Percentiles rank a stretch among this genome's conserved stretches.
phyloP scores from a whole-genome alignment of 768 basidiomycete genomes.

The Leccinum barrowsii region DNA sequence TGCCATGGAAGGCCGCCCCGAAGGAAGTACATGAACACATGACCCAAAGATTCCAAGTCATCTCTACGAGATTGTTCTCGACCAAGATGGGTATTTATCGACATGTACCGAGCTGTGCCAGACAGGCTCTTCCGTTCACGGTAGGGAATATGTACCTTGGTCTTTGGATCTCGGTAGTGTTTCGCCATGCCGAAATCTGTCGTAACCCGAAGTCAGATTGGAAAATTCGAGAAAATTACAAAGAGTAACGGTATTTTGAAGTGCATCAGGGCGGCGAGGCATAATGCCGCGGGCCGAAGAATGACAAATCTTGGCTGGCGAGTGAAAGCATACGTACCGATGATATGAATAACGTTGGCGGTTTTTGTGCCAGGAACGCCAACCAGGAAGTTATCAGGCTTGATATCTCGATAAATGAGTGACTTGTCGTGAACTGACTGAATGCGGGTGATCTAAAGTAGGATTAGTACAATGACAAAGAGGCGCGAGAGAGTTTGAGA shows the following conservation, averaged over 20 bases:
- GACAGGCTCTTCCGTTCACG: conserved; percentile 95
- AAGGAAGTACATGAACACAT: conserved; percentile 99
- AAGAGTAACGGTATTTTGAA: neutral
- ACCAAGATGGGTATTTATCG: conserved; percentile 97
- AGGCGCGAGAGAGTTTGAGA: conserved; percentile 1
- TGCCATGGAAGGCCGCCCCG: conserved; percentile 98
- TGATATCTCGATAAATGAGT: conserved; percentile 97
- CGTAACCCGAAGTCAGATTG: conserved; percentile 17
- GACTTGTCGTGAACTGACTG: conserved; percentile 99
- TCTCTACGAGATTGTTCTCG: conserved; percentile 93
- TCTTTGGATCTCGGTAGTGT: conserved; percentile 97
- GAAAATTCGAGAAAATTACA: neutral
- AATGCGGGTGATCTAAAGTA: conserved; percentile 81
- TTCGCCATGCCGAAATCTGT: conserved; percentile 99
- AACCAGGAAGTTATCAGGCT: conserved; percentile 98
- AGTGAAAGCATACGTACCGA: conserved; percentile 50
- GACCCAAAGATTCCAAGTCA: conserved; percentile 94
- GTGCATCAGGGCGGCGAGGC: neutral
- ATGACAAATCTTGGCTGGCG: conserved; percentile 8
- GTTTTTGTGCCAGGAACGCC: conserved; percentile 90
- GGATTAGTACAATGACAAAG: conserved; percentile 6
- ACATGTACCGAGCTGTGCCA: conserved; percentile 98
- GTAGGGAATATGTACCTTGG: conserved; percentile 98
- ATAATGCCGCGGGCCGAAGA: conserved; percentile 1
- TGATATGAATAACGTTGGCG: conserved; percentile 84